These are phyloP conservation scores for Lactarius indigo DNA, from an alignment of 768 basidiomycete genomes.

Conservation along the genomic window DNA sequence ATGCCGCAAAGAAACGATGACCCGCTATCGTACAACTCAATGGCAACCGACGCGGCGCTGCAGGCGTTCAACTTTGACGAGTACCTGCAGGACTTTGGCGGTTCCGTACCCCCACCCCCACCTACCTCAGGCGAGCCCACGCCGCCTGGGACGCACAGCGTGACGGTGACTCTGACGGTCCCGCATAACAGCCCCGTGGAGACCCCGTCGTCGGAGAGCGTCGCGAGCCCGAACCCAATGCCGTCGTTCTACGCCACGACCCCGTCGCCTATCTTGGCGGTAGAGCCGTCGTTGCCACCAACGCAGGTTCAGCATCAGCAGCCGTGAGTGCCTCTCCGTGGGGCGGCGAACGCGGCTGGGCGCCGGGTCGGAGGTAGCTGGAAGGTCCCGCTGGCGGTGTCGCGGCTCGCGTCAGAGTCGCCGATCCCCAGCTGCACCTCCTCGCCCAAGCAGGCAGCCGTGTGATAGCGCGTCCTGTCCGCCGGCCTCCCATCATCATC, in stretches of 20 bases:
- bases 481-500: too few species aligned
- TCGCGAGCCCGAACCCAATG: not conserved
- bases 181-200: not conserved
- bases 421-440: too few species aligned
- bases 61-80: slow-evolving; percentile 18
- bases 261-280: not conserved
- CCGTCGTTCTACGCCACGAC: slow-evolving; percentile 4
- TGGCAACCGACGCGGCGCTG: not conserved
- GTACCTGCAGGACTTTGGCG: slow-evolving; percentile 10
- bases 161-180: not conserved
- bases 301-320: not conserved
- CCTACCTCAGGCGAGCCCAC: not conserved
- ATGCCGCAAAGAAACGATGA: not conserved
- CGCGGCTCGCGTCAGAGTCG: not conserved
- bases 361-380: slow-evolving; percentile 23
- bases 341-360: slow-evolving; percentile 9
- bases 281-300: not conserved
- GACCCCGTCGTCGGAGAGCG: not conserved
- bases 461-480: not conserved
- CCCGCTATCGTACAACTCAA: not conserved
- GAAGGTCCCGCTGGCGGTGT: slow-evolving; percentile 11
- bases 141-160: not conserved
- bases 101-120: not conserved
- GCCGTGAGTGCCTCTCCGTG: slow-evolving; percentile 11
- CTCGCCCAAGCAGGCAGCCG: too few species aligned